Evolutionary conservation across 306 rosid species (phyloP).

Genomic region (Gleditsia sinensis): DNA sequence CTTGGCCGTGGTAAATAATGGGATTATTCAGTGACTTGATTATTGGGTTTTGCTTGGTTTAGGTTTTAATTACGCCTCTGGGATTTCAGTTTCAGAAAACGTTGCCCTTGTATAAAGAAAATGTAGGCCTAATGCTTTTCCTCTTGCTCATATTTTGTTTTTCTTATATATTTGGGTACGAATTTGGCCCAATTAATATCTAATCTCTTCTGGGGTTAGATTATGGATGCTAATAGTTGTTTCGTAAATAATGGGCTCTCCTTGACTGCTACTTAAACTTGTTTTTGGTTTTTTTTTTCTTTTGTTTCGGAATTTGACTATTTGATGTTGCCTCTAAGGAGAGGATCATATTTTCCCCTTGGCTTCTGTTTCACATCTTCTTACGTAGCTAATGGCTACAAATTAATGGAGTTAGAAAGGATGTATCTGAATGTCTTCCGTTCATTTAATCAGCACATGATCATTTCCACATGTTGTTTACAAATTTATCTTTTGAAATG

Average conservation of each 20-base stretch:
- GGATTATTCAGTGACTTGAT: background rate
- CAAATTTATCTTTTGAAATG: background rate
- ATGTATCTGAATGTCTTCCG: background rate
- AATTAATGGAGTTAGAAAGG: background rate
- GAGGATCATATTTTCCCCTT: background rate
- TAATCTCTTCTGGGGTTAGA: background rate
- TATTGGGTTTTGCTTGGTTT: conserved; percentile 32
- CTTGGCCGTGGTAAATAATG: background rate
- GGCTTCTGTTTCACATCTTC: background rate
- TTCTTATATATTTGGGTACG: background rate
- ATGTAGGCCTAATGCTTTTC: conserved; percentile 10
- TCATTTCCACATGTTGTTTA: background rate
- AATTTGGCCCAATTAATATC: background rate
- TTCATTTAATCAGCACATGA: background rate
- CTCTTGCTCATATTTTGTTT: background rate
- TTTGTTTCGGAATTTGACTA: background rate
- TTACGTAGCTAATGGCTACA: background rate
- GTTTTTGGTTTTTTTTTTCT: too few relatives aligned
- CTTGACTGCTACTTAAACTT: background rate
- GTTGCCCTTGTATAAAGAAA: background rate
- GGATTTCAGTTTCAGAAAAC: conserved; percentile 22
- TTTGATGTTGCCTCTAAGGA: background rate
- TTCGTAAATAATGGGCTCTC: background rate
- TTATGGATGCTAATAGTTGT: background rate
- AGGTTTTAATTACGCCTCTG: conserved; percentile 14